Percentiles rank a stretch among this genome's conserved stretches.
phyloP scores from a whole-genome alignment of 495 filamentous ascomycete genomes.

The Viridothelium virens region DNA sequence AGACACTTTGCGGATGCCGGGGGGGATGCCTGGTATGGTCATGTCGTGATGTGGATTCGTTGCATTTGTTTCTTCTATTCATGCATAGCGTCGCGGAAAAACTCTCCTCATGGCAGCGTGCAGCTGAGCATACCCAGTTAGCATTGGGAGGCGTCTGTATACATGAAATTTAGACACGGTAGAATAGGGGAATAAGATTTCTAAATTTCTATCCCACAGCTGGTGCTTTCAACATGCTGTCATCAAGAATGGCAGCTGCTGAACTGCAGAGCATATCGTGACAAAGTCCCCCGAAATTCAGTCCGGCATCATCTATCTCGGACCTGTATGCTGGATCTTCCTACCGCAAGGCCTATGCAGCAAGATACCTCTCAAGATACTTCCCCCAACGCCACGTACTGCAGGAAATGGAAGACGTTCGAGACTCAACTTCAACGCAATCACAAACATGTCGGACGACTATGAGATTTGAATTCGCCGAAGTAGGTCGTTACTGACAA shows the following conservation, averaged over 20 bases:
- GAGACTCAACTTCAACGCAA: too few species aligned
- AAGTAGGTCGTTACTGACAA: too few species aligned
- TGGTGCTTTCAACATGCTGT: background rate
- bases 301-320: background rate
- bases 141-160: background rate
- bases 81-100: background rate
- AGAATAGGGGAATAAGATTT: background rate
- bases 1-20: constrained; percentile 1
- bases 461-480: too few species aligned
- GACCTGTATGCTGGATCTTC: background rate
- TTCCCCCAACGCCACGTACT: background rate
- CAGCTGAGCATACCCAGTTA: background rate
- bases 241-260: background rate
- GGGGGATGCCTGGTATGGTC: constrained; percentile 1
- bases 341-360: background rate
- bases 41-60: background rate
- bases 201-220: background rate
- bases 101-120: background rate
- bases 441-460: too few species aligned
- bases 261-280: background rate
- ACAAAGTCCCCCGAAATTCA: background rate
- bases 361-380: background rate
- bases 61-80: background rate
- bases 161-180: background rate
- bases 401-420: background rate